Evolutionary conservation across 1,284 basidiomycete genomes (phyloP), one percentile per base, ranked within the genome.

Genomic region (Polyporus tsugae): DNA sequence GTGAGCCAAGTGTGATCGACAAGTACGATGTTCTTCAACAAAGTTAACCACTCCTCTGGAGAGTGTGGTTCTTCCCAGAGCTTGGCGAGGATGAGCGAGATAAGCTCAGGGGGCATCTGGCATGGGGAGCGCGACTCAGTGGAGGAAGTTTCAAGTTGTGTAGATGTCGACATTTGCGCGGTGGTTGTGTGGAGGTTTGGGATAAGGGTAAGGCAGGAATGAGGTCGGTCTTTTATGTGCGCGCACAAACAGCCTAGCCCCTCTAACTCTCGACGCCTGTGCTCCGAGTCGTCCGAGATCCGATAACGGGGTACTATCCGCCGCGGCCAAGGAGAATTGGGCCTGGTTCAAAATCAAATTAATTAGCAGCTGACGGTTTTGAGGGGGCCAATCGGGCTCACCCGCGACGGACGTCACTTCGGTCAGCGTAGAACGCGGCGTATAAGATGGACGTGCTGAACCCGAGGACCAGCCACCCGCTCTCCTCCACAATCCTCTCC

Each of bases 101-200:
- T 66, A 38, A 84, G 72, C 67, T 84, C 83, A 29, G 74, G 67
- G 6, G 82, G 82, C 17, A 83, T 73, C 57, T 29, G 29, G 29
- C 64, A 70, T 15, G 70, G 69, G 6, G 46, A 33, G 7, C 64
- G 58, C 58, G 58, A 65, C 38, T 52, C 58, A 7, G 38, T 25
- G 17, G 17, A 44, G 42, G 42, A 19, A 17, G 17, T 19, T 44
- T 15, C 17, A 44, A 15, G 42, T 17, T 44, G 42, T 44, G 17
- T 17, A 17, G 42, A 15, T 44, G 17, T 19, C 17, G 42, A 44
- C 17, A 44, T 19, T 19, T 44, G 42, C 42, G 19, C 19, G 42
- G 42, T 39, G 44, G 60, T 25, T 6, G 29, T 46, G 42, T 53
- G 35, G 13, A 62, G 13, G 41, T 22, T 17, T 60, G 57, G 1